These are phyloP conservation scores for Coprinopsis sp. DNA, from an alignment of 768 basidiomycete genomes.

Conservation along the genomic window DNA sequence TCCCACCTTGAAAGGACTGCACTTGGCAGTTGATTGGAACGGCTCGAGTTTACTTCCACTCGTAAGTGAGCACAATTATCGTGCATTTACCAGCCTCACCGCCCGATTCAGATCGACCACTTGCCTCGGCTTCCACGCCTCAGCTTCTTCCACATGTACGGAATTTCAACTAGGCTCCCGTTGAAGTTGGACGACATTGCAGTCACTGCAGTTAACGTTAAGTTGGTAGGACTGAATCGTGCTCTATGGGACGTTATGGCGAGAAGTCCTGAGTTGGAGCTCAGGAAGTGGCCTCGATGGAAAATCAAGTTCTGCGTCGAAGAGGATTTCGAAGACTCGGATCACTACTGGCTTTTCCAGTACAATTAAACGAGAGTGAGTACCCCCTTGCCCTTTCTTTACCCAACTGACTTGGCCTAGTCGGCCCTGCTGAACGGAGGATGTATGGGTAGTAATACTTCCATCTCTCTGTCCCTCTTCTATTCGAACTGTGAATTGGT, in stretches of 20 bases:
- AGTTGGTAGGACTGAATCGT: slow-evolving; percentile 34
- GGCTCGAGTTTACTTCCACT: slow-evolving; percentile 22
- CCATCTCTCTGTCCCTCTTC: too few species aligned
- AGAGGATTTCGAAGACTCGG: slow-evolving; percentile 32
- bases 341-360: slow-evolving; percentile 38
- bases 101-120: slow-evolving; percentile 20
- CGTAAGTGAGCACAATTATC: slow-evolving; percentile 16
- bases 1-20: slow-evolving; percentile 28
- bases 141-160: slow-evolving; percentile 35
- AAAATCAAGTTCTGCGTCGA: slow-evolving; percentile 34
- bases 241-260: slow-evolving; percentile 33
- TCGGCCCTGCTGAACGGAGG: too few species aligned
- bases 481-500: too few species aligned
- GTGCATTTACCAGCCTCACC: not conserved
- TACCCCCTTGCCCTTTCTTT: not conserved
- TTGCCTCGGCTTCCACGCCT: slow-evolving; percentile 25
- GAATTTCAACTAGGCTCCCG: slow-evolving; percentile 24
- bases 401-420: too few species aligned
- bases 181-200: slow-evolving; percentile 31
- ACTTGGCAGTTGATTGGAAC: slow-evolving; percentile 33
- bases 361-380: slow-evolving; percentile 21
- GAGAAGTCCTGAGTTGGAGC: slow-evolving; percentile 23
- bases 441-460: too few species aligned
- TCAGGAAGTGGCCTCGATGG: slow-evolving; percentile 35
- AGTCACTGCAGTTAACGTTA: slow-evolving; percentile 25